phyloP scores from a whole-genome alignment of 305 asterid species.

The Fraxinus nigra region DNA sequence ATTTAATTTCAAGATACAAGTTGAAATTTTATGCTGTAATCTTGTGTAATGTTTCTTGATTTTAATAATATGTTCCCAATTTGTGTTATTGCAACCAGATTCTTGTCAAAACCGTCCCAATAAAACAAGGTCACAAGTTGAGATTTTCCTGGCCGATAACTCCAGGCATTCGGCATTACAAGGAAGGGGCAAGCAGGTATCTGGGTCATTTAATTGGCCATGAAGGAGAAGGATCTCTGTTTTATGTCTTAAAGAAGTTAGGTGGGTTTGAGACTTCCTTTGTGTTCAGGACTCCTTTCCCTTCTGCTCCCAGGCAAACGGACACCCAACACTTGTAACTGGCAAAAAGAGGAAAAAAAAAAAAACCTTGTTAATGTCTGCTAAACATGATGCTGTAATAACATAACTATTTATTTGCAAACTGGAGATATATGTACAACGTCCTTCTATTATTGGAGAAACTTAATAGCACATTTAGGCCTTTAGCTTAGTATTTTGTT shows the following conservation, averaged over 20 bases:
- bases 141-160: constrained; percentile 83
- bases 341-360: constrained; percentile 1
- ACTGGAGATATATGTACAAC: background rate
- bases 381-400: background rate
- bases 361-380: background rate
- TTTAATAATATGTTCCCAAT: constrained; percentile 19
- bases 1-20: constrained; percentile 9
- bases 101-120: constrained; percentile 86
- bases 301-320: background rate
- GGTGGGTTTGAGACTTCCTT: constrained; percentile 62
- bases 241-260: constrained; percentile 80
- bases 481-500: background rate
- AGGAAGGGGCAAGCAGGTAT: constrained; percentile 84
- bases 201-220: constrained; percentile 95
- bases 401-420: background rate
- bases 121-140: constrained; percentile 91
- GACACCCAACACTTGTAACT: background rate
- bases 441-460: constrained; percentile 11
- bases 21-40: constrained; percentile 17
- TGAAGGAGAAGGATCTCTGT: constrained; percentile 98
- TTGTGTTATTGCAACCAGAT: constrained; percentile 45
- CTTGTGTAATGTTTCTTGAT: constrained; percentile 12
- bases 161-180: constrained; percentile 74
- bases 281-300: constrained; percentile 19
- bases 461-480: background rate